phyloP scores from a whole-genome alignment of 208 protist genomes.

The Leishmania amazonensis region DNA sequence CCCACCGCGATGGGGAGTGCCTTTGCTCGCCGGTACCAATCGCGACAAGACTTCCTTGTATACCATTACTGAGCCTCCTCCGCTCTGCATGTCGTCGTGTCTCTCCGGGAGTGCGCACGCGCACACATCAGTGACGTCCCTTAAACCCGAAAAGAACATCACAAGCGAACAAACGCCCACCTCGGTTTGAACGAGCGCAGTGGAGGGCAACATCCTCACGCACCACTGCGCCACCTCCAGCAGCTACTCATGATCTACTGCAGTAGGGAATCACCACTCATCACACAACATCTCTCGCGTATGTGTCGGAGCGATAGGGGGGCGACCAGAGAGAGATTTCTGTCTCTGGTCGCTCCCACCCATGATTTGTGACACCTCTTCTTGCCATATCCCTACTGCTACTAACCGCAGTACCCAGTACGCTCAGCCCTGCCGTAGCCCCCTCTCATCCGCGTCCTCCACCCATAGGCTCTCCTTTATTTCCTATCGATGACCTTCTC shows the following conservation, averaged over 20 bases:
- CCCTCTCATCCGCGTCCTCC: background rate
- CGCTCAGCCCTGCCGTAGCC: background rate
- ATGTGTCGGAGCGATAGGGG: background rate
- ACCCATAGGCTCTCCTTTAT: background rate
- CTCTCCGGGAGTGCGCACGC: background rate
- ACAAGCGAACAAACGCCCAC: background rate
- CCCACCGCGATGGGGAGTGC: conserved; percentile 45
- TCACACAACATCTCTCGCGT: background rate
- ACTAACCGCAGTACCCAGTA: background rate
- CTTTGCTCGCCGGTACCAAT: conserved; percentile 55
- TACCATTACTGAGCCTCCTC: conserved; percentile 4
- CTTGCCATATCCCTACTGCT: background rate
- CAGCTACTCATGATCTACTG: background rate
- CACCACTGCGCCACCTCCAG: background rate
- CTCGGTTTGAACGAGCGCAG: too few relatives aligned
- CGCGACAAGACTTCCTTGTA: conserved; percentile 40
- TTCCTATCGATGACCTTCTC: background rate
- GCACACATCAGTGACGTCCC: background rate
- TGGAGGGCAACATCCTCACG: background rate
- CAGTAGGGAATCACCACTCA: background rate
- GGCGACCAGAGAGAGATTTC: too few relatives aligned
- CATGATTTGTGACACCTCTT: background rate
- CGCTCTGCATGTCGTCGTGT: background rate
- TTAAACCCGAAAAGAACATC: too few relatives aligned
- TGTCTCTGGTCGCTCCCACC: background rate